Evolutionary conservation across 148 eudicot species (phyloP).

Genomic region (Silene latifolia): DNA sequence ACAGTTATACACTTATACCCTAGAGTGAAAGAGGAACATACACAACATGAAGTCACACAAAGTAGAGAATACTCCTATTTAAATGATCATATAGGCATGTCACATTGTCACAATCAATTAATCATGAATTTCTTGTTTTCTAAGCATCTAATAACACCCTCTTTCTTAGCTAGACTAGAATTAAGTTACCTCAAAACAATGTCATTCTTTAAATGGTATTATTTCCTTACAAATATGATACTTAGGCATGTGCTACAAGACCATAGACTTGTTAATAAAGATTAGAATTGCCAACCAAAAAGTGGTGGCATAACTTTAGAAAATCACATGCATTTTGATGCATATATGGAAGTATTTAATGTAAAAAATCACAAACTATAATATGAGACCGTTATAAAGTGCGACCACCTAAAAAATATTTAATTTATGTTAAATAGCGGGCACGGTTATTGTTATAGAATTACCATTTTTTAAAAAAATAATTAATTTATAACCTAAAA

Average conservation of each 20-base stretch:
- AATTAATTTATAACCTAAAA: too few species aligned
- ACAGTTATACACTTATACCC: too few species aligned
- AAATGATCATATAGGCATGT: neutral
- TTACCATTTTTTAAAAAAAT: too few species aligned
- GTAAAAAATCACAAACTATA: too few species aligned
- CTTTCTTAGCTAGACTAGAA: too few species aligned
- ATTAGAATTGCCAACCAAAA: slow-evolving; percentile 2
- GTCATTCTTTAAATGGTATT: neutral
- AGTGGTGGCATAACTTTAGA: neutral
- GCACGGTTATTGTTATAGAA: too few species aligned
- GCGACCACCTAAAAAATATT: too few species aligned
- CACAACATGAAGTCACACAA: slow-evolving; percentile 2
- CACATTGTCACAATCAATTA: neutral
- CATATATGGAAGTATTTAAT: too few species aligned
- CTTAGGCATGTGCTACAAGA: slow-evolving; percentile 4
- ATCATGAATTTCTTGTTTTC: neutral
- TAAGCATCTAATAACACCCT: neutral
- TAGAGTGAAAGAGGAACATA: too few species aligned
- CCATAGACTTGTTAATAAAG: slow-evolving; percentile 4
- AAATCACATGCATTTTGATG: slow-evolving; percentile 6
- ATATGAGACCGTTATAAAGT: too few species aligned
- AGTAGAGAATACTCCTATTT: neutral
- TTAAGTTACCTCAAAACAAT: neutral
- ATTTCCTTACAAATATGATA: slow-evolving; percentile 2
- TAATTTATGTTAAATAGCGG: too few species aligned